Base-by-base conservation (phyloP, 306 rosid genomes). In the Trifolium repens region DNA sequence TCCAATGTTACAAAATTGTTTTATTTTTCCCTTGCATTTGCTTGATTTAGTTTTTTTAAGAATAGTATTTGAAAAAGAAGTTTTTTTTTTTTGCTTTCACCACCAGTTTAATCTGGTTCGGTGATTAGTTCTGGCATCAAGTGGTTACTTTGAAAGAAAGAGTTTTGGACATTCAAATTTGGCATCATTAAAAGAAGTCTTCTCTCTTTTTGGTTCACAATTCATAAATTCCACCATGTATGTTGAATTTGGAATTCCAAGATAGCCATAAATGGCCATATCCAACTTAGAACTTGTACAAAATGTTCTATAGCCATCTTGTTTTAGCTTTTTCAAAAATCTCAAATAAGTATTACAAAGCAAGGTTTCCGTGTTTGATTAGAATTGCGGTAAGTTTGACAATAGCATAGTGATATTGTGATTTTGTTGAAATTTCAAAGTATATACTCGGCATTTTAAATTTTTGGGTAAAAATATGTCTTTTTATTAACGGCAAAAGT, bases 1-100 rank as follows among this genome's bases (percentile, higher is more conserved):
- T 75, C 30, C 39, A 74, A 4, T 69, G 61, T 62, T 61, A 53
- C 65, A 53, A 16, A 15, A 34, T 10, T 44, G 17, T 39, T 59
- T 9, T 54, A 44, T 17, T 30, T 52, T 42, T 40, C 0, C 1
- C 7, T 1, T 14, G 13, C 67, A 61, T 61, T 61, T 32, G 7
- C 67, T 61, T 61, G 22, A 14, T 61, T 13, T 59, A 4, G 13
- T 15, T 49, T 44, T 49, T 26, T 78, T 64, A 32, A 14, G 1
- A 35, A 11, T 39, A 11, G 55, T 62, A 47, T 62, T 43, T 71
- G 26, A 9, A 53, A 34, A 8, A 71, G 1, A 9, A 66, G 14
- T 24, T 22, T 4, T 76, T 22, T 22, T 22, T 0, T 22, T 22
- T 22, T 22, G 1, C 24, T 22, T 22, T 22, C 1, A 22, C 24